Evolutionary conservation across 2,329 filamentous ascomycete species (phyloP), one percentile per base, ranked within the genome.

Genomic region (Endocalyx cinctus): DNA sequence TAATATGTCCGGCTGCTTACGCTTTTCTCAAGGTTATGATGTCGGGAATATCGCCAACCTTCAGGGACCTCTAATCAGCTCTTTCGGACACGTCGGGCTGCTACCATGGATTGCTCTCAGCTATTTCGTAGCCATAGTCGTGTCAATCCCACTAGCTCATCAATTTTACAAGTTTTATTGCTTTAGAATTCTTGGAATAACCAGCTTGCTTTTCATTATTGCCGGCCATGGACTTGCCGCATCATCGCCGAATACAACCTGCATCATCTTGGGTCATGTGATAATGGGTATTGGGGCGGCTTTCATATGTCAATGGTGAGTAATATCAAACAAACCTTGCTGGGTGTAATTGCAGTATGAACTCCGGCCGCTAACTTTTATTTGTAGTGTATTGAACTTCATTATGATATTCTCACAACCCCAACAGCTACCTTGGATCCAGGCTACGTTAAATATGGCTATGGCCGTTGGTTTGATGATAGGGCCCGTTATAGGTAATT

Each of bases 41-140:
- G 52, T 63, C 6, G 61, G 60, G 39, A 65, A 69, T 34, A 64
- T 69, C 13, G 68, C 73, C 6, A 70, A 77, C 42, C 70, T 74
- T 29, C 79, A 78, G 50, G 60, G 59, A 7, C 73, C 71, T 4
- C 68, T 80, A 30, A 79, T 80, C 51, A 59, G 70, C 33, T 71
- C 69, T 15, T 62, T 64, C 27, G 55, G 57, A 5, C 45, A 56
- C 10, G 55, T 66, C 23, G 52, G 61, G 22, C 47, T 63, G 2
- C 48, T 66, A 5, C 55, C 59, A 4, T 65, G 62, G 63, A 50
- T 66, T n/a, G 53, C 49, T 17, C 46, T 64, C 10, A 54, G 51
- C 6, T 64, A 61, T 37, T 55, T 55, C 1, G 41, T 59, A 10
- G 54, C 50, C 34, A 55, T 55, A 38, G 51, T 60, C 12, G 53